A percentile compares a stretch with the other conserved stretches of the same genome.
Evolutionary conservation across 495 filamentous ascomycete species (phyloP).

Genomic region (Podospora bellae-mahoneyi): DNA sequence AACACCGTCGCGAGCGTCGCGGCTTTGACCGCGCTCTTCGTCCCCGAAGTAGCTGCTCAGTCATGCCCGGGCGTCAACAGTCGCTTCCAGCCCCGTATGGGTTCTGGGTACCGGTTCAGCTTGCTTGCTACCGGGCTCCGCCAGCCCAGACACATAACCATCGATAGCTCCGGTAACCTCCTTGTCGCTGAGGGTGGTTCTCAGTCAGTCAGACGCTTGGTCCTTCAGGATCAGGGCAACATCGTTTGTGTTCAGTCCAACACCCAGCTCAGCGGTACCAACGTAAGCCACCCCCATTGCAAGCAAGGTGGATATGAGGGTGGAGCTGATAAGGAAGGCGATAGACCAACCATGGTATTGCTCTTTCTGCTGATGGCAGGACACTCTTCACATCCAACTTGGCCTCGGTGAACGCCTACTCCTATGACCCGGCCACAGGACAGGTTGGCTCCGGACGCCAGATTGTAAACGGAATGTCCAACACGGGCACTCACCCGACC

Average conservation of each 20-base stretch:
- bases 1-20: constrained; percentile 8
- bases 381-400: constrained; percentile 60
- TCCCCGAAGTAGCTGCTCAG: constrained; percentile 16
- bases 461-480: constrained; percentile 53
- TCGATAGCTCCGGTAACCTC: constrained; percentile 55
- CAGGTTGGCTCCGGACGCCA: constrained; percentile 42
- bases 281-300: constrained; percentile 34
- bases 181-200: constrained; percentile 52
- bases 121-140: constrained; percentile 51
- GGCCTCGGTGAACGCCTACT: constrained; percentile 53
- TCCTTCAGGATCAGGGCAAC: constrained; percentile 46
- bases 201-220: constrained; percentile 47
- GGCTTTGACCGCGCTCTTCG: constrained; percentile 10
- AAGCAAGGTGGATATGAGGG: neutral
- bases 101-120: constrained; percentile 50
- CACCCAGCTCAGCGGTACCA: constrained; percentile 35
- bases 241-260: constrained; percentile 46
- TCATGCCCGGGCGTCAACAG: constrained; percentile 18
- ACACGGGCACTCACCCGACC: constrained; percentile 48
- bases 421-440: constrained; percentile 50
- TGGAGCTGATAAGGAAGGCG: neutral
- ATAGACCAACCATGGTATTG: constrained; percentile 62
- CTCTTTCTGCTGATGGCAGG: constrained; percentile 55
- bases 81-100: constrained; percentile 38
- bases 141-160: constrained; percentile 51